phyloP scores from a whole-genome alignment of 2,329 filamentous ascomycete genomes.

The Ceratocystis destructans region DNA sequence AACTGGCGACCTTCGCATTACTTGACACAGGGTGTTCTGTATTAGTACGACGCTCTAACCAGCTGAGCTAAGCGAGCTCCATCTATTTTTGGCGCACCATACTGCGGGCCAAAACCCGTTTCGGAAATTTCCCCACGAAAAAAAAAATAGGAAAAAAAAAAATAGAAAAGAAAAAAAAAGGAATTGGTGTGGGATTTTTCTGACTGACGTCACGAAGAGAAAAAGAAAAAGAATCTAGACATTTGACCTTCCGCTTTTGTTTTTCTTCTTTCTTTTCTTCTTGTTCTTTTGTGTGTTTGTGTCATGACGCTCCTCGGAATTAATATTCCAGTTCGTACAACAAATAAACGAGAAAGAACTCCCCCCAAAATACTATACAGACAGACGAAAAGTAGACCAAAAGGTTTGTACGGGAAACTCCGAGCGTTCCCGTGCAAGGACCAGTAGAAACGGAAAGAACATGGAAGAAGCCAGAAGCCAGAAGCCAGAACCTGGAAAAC shows the following conservation, averaged over 20 bases:
- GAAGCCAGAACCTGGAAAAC: too few species aligned
- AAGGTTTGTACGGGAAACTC: too few species aligned
- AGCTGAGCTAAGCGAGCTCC: constrained; percentile 17
- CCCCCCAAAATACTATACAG: background rate
- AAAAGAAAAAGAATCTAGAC: too few species aligned
- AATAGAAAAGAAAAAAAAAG: too few species aligned
- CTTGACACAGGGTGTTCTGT: constrained; percentile 5
- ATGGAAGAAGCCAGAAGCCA: background rate
- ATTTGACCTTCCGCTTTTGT: too few species aligned
- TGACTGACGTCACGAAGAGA: too few species aligned
- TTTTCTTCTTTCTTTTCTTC: too few species aligned
- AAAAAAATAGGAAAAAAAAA: background rate
- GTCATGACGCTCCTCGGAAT: too few species aligned
- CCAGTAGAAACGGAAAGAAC: background rate
- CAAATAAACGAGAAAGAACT: too few species aligned
- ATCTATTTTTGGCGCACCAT: background rate
- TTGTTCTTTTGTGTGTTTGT: too few species aligned
- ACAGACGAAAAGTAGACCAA: background rate
- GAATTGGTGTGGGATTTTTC: too few species aligned
- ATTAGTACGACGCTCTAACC: constrained; percentile 18
- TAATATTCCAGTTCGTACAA: too few species aligned
- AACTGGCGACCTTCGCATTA: constrained; percentile 19
- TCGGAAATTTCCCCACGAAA: background rate
- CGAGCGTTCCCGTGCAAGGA: background rate
- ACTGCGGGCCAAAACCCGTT: background rate